Evolutionary conservation across 1,284 basidiomycete genomes (phyloP), one percentile per base, ranked within the genome.

Genomic region (Coniophora puteana): DNA sequence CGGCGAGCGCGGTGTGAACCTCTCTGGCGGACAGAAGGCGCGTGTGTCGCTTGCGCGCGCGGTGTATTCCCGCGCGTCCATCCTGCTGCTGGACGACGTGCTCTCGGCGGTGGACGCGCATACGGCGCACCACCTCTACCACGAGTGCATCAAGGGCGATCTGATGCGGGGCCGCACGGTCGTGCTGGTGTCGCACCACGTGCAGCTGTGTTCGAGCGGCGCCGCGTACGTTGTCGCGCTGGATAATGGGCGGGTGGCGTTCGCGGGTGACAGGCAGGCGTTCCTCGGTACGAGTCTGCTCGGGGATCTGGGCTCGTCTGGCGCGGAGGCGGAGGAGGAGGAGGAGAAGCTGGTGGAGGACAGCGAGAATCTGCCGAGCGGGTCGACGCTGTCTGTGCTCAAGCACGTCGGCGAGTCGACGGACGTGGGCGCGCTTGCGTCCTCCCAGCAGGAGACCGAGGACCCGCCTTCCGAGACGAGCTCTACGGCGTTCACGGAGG

Each of bases 11-110:
- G 86, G 86, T 22, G 83, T 93, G 16, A 93, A 93, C 61, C 66
- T 95, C 23, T 92, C 88, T 17, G 95, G 95, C 43, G 95, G 95
- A 21, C 95, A 99, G 61, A 97, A 98, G 55, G 93, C 93, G 24
- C 74, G 95, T 69, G 89, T 93, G 33, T 90, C 90, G 0, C 72
- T 95, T 7, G 94, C 94, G 17, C 83, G 95, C 42, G 94, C 95
- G 1, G 82, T 98, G 20, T 99, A 98, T 65, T 94, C 90, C 39
- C 76, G 91, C 22, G 94, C 95, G 8, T 84, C 85, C 0, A 70
- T 89, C 18, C 66, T 98, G 1, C 71, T 96, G 32, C 68, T 98
- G 29, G 95, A 99, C 54, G 95, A 99, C 55, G 89, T 94, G 40
- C 69, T 90, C 23, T 88, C 86, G 29, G 44, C 52, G 66, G 88